Conservation (phyloP, 106 monocot genomes). For the Dioscorea alata region DNA sequence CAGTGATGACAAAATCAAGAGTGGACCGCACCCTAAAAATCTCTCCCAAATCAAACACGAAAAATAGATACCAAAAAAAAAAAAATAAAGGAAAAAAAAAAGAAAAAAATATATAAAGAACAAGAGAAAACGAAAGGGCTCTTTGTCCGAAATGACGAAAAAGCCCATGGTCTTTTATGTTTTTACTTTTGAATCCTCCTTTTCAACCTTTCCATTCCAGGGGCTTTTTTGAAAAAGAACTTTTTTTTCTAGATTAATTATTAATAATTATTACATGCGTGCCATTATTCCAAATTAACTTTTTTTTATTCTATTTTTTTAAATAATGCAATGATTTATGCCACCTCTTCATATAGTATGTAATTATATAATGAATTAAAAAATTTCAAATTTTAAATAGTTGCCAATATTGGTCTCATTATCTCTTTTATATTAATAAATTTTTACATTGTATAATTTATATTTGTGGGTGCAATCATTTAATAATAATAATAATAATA, state of each 20-base stretch:
- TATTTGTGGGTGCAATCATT: too few species aligned
- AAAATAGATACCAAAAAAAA: background rate
- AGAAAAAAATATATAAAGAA: background rate
- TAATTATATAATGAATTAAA: background rate
- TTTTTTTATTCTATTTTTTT: background rate
- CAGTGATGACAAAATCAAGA: background rate
- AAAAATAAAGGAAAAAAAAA: background rate
- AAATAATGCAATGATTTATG: background rate
- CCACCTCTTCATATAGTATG: background rate
- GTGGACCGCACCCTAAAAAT: background rate
- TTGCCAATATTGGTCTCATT: background rate
- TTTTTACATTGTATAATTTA: too few species aligned
- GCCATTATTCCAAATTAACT: background rate
- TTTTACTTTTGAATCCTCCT: conserved; percentile 1
- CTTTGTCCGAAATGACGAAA: background rate
- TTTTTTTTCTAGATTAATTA: background rate
- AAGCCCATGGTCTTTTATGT: background rate
- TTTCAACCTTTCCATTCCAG: background rate
- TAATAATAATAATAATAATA: too few species aligned
- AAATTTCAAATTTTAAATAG: background rate
- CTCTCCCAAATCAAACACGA: background rate
- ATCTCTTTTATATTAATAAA: too few species aligned
- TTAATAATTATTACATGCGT: too few species aligned
- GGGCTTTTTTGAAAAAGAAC: background rate
- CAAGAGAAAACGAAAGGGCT: too few species aligned